These are phyloP conservation scores for Nakazawaea wyomingensis DNA, from an alignment of 805 yeast species.

Conservation along the genomic window DNA sequence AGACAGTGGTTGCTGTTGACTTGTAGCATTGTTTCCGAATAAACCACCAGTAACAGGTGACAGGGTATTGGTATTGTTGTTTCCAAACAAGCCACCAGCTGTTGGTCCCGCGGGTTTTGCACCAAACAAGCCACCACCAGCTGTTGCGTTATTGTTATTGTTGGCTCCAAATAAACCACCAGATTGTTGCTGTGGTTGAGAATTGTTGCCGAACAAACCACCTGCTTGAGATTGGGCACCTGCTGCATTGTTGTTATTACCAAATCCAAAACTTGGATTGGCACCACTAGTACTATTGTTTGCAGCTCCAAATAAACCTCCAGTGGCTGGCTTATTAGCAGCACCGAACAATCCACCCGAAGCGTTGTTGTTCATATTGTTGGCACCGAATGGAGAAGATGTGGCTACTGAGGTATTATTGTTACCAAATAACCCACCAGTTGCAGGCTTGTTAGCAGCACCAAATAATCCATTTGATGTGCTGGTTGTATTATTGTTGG, in stretches of 20 bases:
- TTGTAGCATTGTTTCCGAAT: constrained; percentile 33
- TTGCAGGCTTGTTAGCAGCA: constrained; percentile 18
- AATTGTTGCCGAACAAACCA: constrained; percentile 31
- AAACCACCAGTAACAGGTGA: constrained; percentile 34
- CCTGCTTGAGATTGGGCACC: constrained; percentile 23
- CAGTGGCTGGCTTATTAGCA: constrained; percentile 15
- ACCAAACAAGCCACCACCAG: constrained; percentile 34
- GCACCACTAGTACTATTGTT: constrained; percentile 10
- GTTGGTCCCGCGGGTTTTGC: constrained; percentile 23
- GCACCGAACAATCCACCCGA: constrained; percentile 36
- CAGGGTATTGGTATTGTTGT: constrained; percentile 17
- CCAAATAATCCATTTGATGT: constrained; percentile 15
- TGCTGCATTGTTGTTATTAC: constrained; percentile 11
- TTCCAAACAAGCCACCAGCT: constrained; percentile 18
- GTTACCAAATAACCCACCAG: constrained; percentile 26
- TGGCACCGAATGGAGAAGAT: constrained; percentile 22
- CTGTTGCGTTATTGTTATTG: constrained; percentile 18
- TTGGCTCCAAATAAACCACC: constrained; percentile 17
- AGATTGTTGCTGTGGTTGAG: constrained; percentile 13
- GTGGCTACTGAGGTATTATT: background rate
- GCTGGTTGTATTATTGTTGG: constrained; percentile 18
- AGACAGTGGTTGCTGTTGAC: constrained; percentile 11
- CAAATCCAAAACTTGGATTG: constrained; percentile 18
- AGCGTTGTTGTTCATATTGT: constrained; percentile 17
- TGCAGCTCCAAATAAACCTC: constrained; percentile 24